Percentiles rank a stretch among this genome's conserved stretches.
phyloP scores from a whole-genome alignment of 306 rosid genomes.

The Phaseolus lunatus region DNA sequence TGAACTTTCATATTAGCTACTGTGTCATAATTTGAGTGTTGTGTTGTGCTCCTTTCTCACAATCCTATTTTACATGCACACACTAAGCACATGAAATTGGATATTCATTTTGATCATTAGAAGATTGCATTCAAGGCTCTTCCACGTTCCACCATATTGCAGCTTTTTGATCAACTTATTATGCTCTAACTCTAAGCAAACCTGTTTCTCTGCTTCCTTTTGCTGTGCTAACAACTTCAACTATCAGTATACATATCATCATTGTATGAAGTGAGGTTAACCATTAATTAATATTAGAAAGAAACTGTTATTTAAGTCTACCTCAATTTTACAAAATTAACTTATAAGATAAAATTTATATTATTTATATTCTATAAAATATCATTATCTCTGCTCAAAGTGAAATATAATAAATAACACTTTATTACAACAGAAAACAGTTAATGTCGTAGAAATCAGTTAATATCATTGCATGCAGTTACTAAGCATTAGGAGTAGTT shows the following conservation, averaged over 20 bases:
- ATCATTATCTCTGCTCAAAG: no score
- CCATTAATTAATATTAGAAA: not conserved
- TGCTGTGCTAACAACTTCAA: not conserved
- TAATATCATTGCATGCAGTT: no score
- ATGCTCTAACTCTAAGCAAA: not conserved
- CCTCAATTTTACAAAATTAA: no score
- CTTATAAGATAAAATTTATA: no score
- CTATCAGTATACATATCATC: not conserved
- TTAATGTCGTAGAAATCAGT: not conserved
- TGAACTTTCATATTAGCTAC: no score
- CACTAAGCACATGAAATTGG: not conserved
- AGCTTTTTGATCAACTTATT: not conserved
- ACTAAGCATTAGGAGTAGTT: not conserved
- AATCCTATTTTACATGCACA: not conserved
- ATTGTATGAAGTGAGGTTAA: not conserved
- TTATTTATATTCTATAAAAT: no score
- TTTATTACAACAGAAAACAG: not conserved
- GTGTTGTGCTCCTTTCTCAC: not conserved
- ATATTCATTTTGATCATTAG: not conserved
- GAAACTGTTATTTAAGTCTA: no score
- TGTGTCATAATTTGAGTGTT: no score
- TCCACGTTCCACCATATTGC: not conserved
- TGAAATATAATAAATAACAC: no score
- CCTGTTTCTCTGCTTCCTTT: not conserved
- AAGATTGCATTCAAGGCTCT: not conserved